Base-by-base conservation (phyloP, 1,284 basidiomycete species). In the Heterobasidion occidentale region DNA sequence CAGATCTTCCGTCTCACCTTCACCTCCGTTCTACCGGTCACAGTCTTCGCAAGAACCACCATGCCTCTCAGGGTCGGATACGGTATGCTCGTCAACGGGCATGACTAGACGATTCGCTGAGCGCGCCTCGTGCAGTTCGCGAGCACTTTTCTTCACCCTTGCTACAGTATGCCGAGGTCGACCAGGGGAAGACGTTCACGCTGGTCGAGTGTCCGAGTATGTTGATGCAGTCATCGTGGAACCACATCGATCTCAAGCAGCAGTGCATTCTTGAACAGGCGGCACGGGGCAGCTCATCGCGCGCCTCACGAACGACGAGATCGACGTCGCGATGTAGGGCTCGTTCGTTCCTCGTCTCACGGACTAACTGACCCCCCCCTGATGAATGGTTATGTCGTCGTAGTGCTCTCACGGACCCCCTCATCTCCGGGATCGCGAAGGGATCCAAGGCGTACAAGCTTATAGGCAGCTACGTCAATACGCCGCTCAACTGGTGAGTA, bases 101-200 rank as follows among this genome's bases (percentile, higher is more conserved):
- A 45, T 9, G 12, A 45, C 14, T 1, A 35, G 14, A 19, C 44
- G 3, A 36, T 12, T 33, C 17, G 7, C 49, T 45, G 27, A 17
- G 12, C 17, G 17, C 34, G 49, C 35, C 17, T 35, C 27, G 15
- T 27, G 6, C 62, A 88, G 92, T 95, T 53, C 79, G 90, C 36
- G 93, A 97, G 68, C 94, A 96, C 69, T 96, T 96, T 71, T 90
- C 89, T 17, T 90, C 90, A 0, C 94, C 94, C 0, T 77, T 97
- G 9, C 80, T 96, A 6, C 92, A 92, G 64, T 86, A 83, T 61
- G 80, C 84, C 2, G 78, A 78, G 33, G 73, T 69, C 11, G 92
- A 94, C 64, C 69, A 74, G 12, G 83, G 80, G 7, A 73, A 81
- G 68, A 90, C 88, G 0, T 90, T 96, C 67, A 81, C 80, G 15